phyloP scores from a whole-genome alignment of 352 stramenopile species.

The Pythium myriotylum region DNA sequence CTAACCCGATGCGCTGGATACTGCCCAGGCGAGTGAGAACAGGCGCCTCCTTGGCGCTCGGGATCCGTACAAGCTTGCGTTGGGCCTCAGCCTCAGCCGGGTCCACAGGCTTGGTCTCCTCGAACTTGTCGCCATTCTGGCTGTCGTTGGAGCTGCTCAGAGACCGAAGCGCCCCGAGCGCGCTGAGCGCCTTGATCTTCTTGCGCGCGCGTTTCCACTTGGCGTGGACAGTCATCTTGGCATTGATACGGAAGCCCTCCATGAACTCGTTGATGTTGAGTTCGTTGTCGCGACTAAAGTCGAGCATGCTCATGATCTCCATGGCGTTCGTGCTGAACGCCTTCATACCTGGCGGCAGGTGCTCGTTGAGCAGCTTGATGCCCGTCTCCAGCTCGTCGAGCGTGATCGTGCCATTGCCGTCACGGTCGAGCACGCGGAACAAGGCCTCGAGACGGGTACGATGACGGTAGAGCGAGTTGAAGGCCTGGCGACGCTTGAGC shows the following conservation, averaged over 20 bases:
- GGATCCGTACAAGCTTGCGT: slow-evolving; percentile 33
- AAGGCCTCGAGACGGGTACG: slow-evolving; percentile 78
- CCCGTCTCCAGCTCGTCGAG: slow-evolving; percentile 79
- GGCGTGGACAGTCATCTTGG: slow-evolving; percentile 81
- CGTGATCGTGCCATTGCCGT: slow-evolving; percentile 84
- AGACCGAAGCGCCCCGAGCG: slow-evolving; percentile 58
- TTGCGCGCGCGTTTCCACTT: slow-evolving; percentile 88
- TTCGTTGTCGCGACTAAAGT: slow-evolving; percentile 85
- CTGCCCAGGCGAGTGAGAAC: slow-evolving; percentile 67
- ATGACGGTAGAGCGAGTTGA: slow-evolving; percentile 85
- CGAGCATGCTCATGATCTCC: slow-evolving; percentile 86
- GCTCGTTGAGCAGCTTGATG: slow-evolving; percentile 81
- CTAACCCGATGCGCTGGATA: slow-evolving; percentile 58
- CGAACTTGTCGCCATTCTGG: not conserved
- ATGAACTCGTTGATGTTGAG: slow-evolving; percentile 93
- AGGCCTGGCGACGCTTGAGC: slow-evolving; percentile 60
- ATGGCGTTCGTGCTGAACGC: slow-evolving; percentile 68
- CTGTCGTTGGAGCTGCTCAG: slow-evolving; percentile 33
- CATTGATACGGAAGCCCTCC: slow-evolving; percentile 87
- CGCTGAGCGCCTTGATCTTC: slow-evolving; percentile 86
- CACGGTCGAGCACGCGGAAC: slow-evolving; percentile 81
- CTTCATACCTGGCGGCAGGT: slow-evolving; percentile 67
- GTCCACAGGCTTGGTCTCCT: slow-evolving; percentile 29
- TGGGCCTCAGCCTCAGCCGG: slow-evolving; percentile 14
- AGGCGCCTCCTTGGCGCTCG: slow-evolving; percentile 39